Conservation (phyloP, 2,329 filamentous ascomycete genomes). For the Lachnellula willkommii region DNA sequence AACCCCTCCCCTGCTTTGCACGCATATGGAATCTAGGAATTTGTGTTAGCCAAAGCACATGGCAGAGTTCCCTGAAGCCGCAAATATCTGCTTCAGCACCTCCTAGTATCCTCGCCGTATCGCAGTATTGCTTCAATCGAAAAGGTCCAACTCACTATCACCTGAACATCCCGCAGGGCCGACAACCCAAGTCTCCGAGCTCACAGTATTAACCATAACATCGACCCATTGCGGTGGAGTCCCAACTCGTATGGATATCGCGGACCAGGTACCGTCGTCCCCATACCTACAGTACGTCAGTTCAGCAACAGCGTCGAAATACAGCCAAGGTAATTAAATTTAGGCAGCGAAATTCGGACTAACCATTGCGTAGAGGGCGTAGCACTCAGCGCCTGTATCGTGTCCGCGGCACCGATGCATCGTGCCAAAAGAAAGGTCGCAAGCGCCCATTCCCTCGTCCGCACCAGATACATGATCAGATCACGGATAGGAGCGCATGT, state of each 20-base stretch:
- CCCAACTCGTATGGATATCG: conserved; percentile 56
- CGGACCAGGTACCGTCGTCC: conserved; percentile 67
- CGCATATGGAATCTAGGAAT: conserved; percentile 46
- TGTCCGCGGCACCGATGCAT: conserved; percentile 2
- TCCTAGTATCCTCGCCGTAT: too few relatives aligned
- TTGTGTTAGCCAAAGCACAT: not conserved
- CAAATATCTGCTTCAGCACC: not conserved
- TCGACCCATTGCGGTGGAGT: conserved; percentile 48
- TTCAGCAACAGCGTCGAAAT: not conserved
- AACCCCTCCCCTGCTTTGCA: conserved; percentile 50
- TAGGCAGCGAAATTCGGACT: not conserved
- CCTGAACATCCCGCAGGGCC: conserved; percentile 50
- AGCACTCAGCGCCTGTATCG: conserved; percentile 21
- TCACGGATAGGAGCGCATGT: conserved; percentile 12
- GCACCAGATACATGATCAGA: conserved; percentile 19
- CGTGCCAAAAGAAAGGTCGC: conserved; percentile 8
- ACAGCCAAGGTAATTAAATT: not conserved
- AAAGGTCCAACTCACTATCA: conserved; percentile 20
- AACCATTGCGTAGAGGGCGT: conserved; percentile 28
- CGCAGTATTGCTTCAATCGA: not conserved
- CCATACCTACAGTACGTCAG: conserved; percentile 44
- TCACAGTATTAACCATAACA: conserved; percentile 58
- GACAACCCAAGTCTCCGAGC: conserved; percentile 68
- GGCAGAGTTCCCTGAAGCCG: not conserved
- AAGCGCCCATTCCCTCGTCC: conserved; percentile 7